Evolutionary conservation across 2,329 filamentous ascomycete species (phyloP).

Genomic region (Verticillium albo-atrum): DNA sequence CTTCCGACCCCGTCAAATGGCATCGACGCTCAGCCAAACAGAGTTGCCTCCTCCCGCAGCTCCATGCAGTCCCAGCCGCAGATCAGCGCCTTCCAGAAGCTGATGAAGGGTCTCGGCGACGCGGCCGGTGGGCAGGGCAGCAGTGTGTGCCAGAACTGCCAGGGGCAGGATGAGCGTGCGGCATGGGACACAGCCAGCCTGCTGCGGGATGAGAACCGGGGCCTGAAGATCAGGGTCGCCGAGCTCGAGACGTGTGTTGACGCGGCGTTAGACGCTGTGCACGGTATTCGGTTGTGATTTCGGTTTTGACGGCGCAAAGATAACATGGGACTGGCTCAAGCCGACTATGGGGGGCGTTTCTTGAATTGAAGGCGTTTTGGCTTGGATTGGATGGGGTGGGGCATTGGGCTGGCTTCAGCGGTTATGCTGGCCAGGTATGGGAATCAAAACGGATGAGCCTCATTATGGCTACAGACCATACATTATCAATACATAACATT

Average conservation of each 20-base stretch:
- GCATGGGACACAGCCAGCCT: conserved; percentile 63
- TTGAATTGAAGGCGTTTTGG: neutral
- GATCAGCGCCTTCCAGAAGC: conserved; percentile 32
- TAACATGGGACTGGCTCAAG: neutral
- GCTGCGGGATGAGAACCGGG: conserved; percentile 57
- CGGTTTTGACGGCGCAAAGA: conserved; percentile 2
- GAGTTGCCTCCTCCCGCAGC: conserved; percentile 7
- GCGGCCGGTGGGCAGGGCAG: conserved; percentile 26
- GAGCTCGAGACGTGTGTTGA: conserved; percentile 58
- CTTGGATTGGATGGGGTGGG: neutral
- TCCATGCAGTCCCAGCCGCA: conserved; percentile 17
- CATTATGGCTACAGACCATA: neutral
- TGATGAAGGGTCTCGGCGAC: conserved; percentile 31
- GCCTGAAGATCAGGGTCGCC: conserved; percentile 54
- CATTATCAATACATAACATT: neutral
- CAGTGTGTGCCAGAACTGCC: conserved; percentile 49
- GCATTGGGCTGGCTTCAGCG: neutral
- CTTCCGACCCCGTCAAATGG: conserved; percentile 27
- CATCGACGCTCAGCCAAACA: conserved; percentile 14
- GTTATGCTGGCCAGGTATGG: neutral
- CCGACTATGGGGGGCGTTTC: neutral
- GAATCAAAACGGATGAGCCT: neutral
- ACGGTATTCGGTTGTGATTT: conserved; percentile 43
- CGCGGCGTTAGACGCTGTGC: conserved; percentile 55
- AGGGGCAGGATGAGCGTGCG: conserved; percentile 52